A percentile compares a stretch with the other conserved stretches of the same genome.
Conservation (phyloP, 805 yeast species). For the Ogataea neopini region DNA sequence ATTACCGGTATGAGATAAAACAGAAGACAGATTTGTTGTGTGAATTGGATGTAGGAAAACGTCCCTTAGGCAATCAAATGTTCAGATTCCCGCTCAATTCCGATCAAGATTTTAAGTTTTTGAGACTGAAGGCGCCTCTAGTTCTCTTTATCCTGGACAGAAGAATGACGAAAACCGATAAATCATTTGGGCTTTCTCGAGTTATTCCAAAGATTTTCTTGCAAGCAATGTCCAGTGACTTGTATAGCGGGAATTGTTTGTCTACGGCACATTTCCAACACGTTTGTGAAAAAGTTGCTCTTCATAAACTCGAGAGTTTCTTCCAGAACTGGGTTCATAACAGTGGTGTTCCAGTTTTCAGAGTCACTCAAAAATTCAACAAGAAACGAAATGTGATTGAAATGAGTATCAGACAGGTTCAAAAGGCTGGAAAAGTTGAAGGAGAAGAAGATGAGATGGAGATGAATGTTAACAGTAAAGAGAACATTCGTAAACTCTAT, state of each 20-base stretch:
- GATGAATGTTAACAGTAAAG: slow-evolving; percentile 13
- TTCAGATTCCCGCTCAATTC: slow-evolving; percentile 61
- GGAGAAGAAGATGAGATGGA: slow-evolving; percentile 23
- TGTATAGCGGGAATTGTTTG: slow-evolving; percentile 69
- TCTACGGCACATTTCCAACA: slow-evolving; percentile 86
- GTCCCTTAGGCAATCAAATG: slow-evolving; percentile 77
- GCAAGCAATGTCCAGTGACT: slow-evolving; percentile 95
- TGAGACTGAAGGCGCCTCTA: slow-evolving; percentile 80
- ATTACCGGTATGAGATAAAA: slow-evolving; percentile 71
- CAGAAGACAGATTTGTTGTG: slow-evolving; percentile 65
- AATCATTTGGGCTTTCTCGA: slow-evolving; percentile 87
- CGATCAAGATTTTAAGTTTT: slow-evolving; percentile 63
- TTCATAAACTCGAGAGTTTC: slow-evolving; percentile 76
- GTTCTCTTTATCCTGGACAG: slow-evolving; percentile 82
- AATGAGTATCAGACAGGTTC: slow-evolving; percentile 91
- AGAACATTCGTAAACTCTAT: slow-evolving; percentile 18
- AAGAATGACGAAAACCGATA: slow-evolving; percentile 94
- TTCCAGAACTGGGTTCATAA: slow-evolving; percentile 94
- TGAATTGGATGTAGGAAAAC: slow-evolving; percentile 70
- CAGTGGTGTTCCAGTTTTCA: slow-evolving; percentile 83
- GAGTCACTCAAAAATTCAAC: slow-evolving; percentile 89
- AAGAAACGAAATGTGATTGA: slow-evolving; percentile 92
- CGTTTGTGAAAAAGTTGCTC: slow-evolving; percentile 93
- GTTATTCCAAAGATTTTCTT: slow-evolving; percentile 88
- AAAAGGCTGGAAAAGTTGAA: slow-evolving; percentile 47